These are phyloP conservation scores for Medicago ruthenica DNA, from an alignment of 306 rosid genomes.

Conservation along the genomic window DNA sequence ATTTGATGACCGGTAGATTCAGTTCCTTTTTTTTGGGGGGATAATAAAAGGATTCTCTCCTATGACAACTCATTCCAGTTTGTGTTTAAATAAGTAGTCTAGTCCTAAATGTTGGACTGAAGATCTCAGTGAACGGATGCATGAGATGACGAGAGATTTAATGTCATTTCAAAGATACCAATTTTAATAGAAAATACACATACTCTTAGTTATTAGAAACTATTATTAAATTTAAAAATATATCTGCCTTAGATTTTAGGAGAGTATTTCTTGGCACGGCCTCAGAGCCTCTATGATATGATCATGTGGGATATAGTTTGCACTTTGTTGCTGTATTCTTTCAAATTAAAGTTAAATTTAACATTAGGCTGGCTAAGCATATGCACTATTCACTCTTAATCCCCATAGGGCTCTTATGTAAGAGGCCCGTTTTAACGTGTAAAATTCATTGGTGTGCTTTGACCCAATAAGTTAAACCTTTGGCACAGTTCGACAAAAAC, in stretches of 20 bases:
- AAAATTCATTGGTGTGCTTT: neutral
- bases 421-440: neutral
- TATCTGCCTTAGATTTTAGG: neutral
- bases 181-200: neutral
- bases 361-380: neutral
- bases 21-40: neutral
- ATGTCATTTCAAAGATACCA: neutral
- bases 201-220: neutral
- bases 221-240: neutral
- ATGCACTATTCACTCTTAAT: neutral
- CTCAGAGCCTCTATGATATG: constrained; percentile 21
- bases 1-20: constrained; percentile 18
- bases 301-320: neutral
- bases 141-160: constrained; percentile 1
- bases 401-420: neutral
- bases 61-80: neutral
- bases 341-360: constrained; percentile 7
- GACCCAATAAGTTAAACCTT: constrained; percentile 8
- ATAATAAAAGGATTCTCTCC: constrained; percentile 27
- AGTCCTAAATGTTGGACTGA: constrained; percentile 12
- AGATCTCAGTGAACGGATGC: constrained; percentile 10
- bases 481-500: neutral
- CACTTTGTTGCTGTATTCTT: neutral
- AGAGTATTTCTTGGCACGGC: constrained; percentile 11
- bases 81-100: neutral